These are phyloP conservation scores for Papiliotrema flavescens DNA, from an alignment of 1,284 basidiomycete genomes.

Conservation along the genomic window DNA sequence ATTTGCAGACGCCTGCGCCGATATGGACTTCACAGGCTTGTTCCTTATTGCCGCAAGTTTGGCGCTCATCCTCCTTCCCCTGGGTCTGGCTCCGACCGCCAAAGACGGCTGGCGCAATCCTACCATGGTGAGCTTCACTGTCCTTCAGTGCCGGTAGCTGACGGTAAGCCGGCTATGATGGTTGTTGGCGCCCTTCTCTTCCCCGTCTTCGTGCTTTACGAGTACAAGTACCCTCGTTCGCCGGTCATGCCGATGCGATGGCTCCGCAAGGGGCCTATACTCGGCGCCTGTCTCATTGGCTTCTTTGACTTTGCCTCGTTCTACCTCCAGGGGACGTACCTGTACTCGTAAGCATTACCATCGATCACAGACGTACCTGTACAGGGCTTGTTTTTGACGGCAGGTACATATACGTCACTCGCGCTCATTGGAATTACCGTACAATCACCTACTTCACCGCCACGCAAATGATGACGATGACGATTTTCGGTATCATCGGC, in stretches of 20 bases:
- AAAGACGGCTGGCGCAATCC: slow-evolving; percentile 46
- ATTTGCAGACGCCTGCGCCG: slow-evolving; percentile 20
- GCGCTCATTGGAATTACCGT: slow-evolving; percentile 40
- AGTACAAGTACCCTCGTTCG: slow-evolving; percentile 47
- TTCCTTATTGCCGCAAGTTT: slow-evolving; percentile 61
- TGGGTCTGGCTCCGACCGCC: slow-evolving; percentile 57
- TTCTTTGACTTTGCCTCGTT: slow-evolving; percentile 69
- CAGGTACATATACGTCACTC: slow-evolving; percentile 33
- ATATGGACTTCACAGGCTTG: slow-evolving; percentile 58
- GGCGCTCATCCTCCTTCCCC: slow-evolving; percentile 63
- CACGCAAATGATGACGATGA: slow-evolving; percentile 46
- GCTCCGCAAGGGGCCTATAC: slow-evolving; percentile 58
- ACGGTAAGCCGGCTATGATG: slow-evolving; percentile 45
- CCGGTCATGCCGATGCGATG: slow-evolving; percentile 57
- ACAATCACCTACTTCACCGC: slow-evolving; percentile 42
- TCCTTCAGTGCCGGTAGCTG: background rate
- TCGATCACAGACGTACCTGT: background rate
- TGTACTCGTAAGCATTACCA: slow-evolving; percentile 33
- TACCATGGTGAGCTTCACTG: slow-evolving; percentile 23
- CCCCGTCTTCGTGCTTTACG: slow-evolving; percentile 49
- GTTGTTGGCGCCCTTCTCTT: slow-evolving; percentile 49
- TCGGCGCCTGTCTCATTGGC: slow-evolving; percentile 62
- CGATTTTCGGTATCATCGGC: slow-evolving; percentile 50
- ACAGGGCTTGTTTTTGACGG: background rate
- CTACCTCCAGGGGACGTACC: slow-evolving; percentile 42